Conservation (phyloP, 2,329 filamentous ascomycete species). For the Lecanicillium sp. region DNA sequence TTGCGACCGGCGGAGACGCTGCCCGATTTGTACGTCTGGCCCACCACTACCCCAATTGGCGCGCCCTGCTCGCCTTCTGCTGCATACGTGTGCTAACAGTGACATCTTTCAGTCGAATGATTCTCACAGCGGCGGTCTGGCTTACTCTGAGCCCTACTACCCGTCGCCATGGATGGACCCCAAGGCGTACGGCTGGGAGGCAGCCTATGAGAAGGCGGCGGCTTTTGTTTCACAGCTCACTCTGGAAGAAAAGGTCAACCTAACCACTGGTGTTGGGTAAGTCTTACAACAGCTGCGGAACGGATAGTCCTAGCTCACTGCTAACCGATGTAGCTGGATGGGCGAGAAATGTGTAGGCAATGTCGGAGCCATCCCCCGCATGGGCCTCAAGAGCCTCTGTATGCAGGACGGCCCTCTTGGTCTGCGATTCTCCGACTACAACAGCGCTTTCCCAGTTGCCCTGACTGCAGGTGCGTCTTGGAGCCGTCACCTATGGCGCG, state of each 20-base stretch:
- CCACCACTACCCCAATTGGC: background rate
- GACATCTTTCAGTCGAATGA: background rate
- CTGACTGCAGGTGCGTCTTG: constrained; percentile 78
- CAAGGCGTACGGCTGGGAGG: constrained; percentile 61
- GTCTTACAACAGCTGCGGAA: constrained; percentile 18
- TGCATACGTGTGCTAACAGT: background rate
- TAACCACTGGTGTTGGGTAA: constrained; percentile 84
- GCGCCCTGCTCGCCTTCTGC: background rate
- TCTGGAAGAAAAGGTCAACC: constrained; percentile 82
- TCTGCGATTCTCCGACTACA: constrained; percentile 69
- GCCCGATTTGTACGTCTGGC: constrained; percentile 11
- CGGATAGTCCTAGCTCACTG: constrained; percentile 1
- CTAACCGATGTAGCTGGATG: constrained; percentile 22
- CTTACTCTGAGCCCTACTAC: constrained; percentile 56
- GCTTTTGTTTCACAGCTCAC: constrained; percentile 79
- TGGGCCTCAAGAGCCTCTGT: constrained; percentile 68
- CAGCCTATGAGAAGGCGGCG: constrained; percentile 67
- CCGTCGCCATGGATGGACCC: constrained; percentile 84
- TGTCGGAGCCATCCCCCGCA: constrained; percentile 58
- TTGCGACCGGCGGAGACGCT: constrained; percentile 22
- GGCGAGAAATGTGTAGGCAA: constrained; percentile 73
- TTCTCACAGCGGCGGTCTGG: constrained; percentile 16
- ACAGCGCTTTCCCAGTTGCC: constrained; percentile 73
- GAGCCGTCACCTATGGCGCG: constrained; percentile 60
- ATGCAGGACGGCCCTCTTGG: constrained; percentile 82